phyloP scores from a whole-genome alignment of 164 flowering plant species.

The Taxillus chinensis region DNA sequence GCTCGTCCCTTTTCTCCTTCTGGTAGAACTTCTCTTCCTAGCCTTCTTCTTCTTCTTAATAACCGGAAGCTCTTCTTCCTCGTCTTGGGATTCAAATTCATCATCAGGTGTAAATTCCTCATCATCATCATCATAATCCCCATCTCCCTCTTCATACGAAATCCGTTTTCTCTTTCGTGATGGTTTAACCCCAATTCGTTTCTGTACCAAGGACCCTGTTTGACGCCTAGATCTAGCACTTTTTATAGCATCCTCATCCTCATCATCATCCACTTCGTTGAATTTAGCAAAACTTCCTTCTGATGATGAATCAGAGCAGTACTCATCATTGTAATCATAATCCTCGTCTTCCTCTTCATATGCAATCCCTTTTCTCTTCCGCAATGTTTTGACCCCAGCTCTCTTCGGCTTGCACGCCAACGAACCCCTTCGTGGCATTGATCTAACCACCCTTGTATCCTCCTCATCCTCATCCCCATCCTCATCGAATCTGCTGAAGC shows the following conservation, averaged over 20 bases:
- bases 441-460: neutral
- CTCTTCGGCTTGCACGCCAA: constrained; percentile 25
- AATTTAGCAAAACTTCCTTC: constrained; percentile 34
- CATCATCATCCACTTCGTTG: constrained; percentile 19
- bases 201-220: constrained; percentile 6
- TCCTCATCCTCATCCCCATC: constrained; percentile 52
- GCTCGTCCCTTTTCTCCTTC: too few species aligned
- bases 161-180: constrained; percentile 18
- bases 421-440: neutral
- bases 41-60: constrained; percentile 3
- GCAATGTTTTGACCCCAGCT: constrained; percentile 10
- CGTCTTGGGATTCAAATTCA: neutral
- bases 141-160: constrained; percentile 19
- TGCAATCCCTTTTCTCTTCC: constrained; percentile 17
- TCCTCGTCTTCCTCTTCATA: constrained; percentile 18
- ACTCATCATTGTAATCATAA: constrained; percentile 13
- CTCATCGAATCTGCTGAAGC: constrained; percentile 31
- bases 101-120: constrained; percentile 7
- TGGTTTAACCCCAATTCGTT: constrained; percentile 12
- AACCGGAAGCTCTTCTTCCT: neutral
- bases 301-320: constrained; percentile 19
- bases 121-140: constrained; percentile 9
- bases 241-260: constrained; percentile 5
- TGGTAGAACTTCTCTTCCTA: too few species aligned
- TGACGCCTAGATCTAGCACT: neutral